phyloP scores from a whole-genome alignment of 257 asterid genomes.

The Forsythia suspensa region DNA sequence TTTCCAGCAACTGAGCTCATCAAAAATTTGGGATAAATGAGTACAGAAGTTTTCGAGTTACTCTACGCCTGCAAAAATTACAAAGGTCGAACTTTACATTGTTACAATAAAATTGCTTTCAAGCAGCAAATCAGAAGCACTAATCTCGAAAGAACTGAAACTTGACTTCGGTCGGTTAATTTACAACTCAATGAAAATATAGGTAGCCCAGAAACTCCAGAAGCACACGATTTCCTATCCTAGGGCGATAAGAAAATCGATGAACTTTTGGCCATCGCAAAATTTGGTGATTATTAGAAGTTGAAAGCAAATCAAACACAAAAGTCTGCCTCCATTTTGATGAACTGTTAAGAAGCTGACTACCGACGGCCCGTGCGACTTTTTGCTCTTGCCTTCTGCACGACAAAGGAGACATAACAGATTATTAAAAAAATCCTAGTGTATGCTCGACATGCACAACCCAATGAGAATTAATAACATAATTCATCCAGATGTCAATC shows the following conservation, averaged over 20 bases:
- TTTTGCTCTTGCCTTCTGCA: conserved; percentile 76
- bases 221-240: not conserved
- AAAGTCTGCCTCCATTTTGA: conserved; percentile 14
- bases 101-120: conserved; percentile 17
- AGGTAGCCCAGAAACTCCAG: not conserved
- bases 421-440: not conserved
- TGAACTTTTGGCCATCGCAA: conserved; percentile 2
- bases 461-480: not conserved
- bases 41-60: not conserved
- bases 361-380: conserved; percentile 72
- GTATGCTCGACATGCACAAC: not conserved
- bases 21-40: not conserved
- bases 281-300: conserved; percentile 2
- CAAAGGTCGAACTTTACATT: conserved; percentile 17
- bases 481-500: not conserved
- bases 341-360: conserved; percentile 17
- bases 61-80: not conserved
- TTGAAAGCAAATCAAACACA: not conserved
- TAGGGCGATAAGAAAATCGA: not conserved
- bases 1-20: not conserved
- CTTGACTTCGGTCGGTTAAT: not conserved
- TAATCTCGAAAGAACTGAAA: not conserved
- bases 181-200: conserved; percentile 1
- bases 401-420: conserved; percentile 6
- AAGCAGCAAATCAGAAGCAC: not conserved